A percentile compares a stretch with the other conserved stretches of the same genome.
Conservation (phyloP, 768 basidiomycete genomes). For the Russula dissimulans region DNA sequence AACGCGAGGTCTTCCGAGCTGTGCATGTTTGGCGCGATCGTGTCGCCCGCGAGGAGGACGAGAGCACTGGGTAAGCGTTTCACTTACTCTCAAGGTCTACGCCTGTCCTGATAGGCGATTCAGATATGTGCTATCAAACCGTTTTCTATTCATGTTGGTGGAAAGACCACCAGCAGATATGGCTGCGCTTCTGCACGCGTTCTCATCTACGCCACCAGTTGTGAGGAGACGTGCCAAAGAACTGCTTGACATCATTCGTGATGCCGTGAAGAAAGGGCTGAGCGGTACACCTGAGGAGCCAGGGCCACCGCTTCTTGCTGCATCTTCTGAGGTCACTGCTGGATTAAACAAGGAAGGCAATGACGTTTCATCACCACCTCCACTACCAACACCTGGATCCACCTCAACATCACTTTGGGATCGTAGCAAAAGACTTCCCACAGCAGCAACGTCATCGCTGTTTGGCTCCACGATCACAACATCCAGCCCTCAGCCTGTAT, state of each 20-base stretch:
- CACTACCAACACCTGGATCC: not conserved
- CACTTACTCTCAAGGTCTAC: not conserved
- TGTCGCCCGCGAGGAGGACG: constrained; percentile 75
- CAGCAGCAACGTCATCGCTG: constrained; percentile 17
- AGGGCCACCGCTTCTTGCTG: not conserved
- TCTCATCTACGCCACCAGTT: constrained; percentile 53
- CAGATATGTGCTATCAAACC: constrained; percentile 71
- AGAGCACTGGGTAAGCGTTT: constrained; percentile 58
- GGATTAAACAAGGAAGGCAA: not conserved
- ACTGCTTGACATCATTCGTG: constrained; percentile 51
- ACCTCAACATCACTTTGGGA: constrained; percentile 8
- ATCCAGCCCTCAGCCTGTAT: not conserved
- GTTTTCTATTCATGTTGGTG: constrained; percentile 62
- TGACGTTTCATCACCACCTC: not conserved
- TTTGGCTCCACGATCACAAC: constrained; percentile 13
- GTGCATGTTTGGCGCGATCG: constrained; percentile 81
- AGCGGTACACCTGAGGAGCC: not conserved
- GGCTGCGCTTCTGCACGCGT: constrained; percentile 48
- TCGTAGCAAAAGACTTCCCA: not conserved
- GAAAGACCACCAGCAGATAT: constrained; percentile 62
- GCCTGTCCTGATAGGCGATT: not conserved
- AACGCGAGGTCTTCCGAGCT: constrained; percentile 55
- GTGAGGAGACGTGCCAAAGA: constrained; percentile 55
- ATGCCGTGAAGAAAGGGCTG: constrained; percentile 31
- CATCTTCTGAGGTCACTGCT: not conserved